Base-by-base conservation (phyloP, 2,329 filamentous ascomycete genomes). In the Metarhizium brunneum region DNA sequence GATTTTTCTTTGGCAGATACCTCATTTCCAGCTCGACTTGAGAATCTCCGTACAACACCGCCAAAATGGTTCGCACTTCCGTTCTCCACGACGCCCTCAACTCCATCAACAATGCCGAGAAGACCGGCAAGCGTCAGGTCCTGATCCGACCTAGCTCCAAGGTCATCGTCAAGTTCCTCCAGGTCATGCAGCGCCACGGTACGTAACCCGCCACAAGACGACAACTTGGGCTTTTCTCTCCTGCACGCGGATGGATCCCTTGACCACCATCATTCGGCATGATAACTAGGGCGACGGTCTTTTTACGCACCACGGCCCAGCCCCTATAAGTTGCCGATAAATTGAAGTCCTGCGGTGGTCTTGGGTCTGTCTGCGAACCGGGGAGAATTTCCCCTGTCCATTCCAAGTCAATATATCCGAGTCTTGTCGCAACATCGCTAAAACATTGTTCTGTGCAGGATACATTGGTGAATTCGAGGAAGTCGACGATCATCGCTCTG, bases 291-390 rank as follows among this genome's bases (percentile, higher is more conserved):
- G 90, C 87, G 86, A 90, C 84, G 85, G 86, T 92, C 86, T 40
- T 84, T 74, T 64, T 16, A 65, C 65, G 74, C 80, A 76, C 81
- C 77, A 96, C 91, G 89, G 87, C 86, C 82, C 87, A 85, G 90
- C 92, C 90, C 92, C 90, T 99, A 97, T 99, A 97, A 97, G 85
- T 95, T 85, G 85, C 90, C 92, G 94, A 95, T 88, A 99, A 78
- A 99, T 94, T 75, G 79, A 88, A 72, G 67, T 32, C 40, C 50
- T 71, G 75, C 74, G 86, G 86, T 84, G 87, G 87, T 92, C 91
- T 96, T 95, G 90, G 85, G 86, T 87, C 68, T 68, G 69, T 79
- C 51, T 54, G 50, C 30, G 35, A 52, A 50, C 14, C 20, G 48
- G 47, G 32, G 40, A 47, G 36, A 11, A 18, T 29, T 47, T 2